These are phyloP conservation scores for Glycine soja DNA, from an alignment of 306 rosid genomes.

Conservation along the genomic window DNA sequence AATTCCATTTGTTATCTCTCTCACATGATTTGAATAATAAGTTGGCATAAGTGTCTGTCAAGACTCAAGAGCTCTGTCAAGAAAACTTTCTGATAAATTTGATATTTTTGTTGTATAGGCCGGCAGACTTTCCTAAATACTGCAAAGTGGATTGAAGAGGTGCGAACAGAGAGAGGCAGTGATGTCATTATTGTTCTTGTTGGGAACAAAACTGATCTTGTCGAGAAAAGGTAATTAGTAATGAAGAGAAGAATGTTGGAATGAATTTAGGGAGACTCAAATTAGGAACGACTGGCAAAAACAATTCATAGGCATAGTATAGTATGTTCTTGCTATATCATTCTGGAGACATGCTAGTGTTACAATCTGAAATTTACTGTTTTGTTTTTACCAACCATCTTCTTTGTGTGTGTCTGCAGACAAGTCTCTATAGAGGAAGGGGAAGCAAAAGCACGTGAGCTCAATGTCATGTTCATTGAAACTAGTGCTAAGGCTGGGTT, in stretches of 20 bases:
- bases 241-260: not conserved
- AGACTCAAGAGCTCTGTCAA: constrained; percentile 6
- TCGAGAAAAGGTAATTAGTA: constrained; percentile 67
- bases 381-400: constrained; percentile 21
- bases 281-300: not conserved
- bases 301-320: not conserved
- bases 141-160: constrained; percentile 82
- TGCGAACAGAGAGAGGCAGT: constrained; percentile 70
- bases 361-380: not conserved
- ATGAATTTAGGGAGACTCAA: not conserved
- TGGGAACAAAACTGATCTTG: constrained; percentile 82
- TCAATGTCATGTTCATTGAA: constrained; percentile 57
- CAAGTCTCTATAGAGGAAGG: constrained; percentile 62
- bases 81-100: constrained; percentile 16
- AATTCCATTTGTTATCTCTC: constrained; percentile 33
- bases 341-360: constrained; percentile 13
- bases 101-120: constrained; percentile 48
- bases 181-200: constrained; percentile 79
- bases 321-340: not conserved
- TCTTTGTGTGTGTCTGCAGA: constrained; percentile 42
- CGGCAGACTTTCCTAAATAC: constrained; percentile 71
- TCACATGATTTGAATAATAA: constrained; percentile 4
- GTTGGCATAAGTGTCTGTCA: not conserved
- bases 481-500: constrained; percentile 58
- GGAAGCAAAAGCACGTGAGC: constrained; percentile 57